Conservation (phyloP, 495 filamentous ascomycete species). For the Staphylotrichum longicolle region DNA sequence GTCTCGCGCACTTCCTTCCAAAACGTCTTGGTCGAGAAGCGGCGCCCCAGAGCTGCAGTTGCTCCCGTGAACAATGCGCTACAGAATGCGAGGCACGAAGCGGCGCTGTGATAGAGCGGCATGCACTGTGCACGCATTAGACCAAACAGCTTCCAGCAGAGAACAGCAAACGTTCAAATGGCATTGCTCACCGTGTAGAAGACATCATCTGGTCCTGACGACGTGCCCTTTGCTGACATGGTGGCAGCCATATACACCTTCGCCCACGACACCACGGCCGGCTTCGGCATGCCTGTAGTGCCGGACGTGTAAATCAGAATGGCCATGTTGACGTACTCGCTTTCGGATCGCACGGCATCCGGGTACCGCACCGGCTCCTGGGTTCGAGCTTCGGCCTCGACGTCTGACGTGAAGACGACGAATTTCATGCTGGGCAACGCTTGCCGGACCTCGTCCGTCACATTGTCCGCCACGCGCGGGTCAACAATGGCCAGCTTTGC, state of each 20-base stretch:
- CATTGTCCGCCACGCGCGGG: conserved; percentile 57
- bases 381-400: conserved; percentile 56
- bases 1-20: conserved; percentile 72
- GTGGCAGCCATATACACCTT: conserved; percentile 57
- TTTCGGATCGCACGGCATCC: conserved; percentile 56
- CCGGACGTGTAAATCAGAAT: conserved; percentile 82
- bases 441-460: conserved; percentile 44
- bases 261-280: conserved; percentile 76
- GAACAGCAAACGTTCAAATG: background rate
- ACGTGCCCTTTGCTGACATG: conserved; percentile 57
- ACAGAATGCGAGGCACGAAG: conserved; percentile 64
- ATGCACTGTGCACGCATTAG: conserved; percentile 57
- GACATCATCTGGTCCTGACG: conserved; percentile 56
- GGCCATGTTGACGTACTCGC: conserved; percentile 59
- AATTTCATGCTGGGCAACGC: conserved; percentile 52
- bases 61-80: conserved; percentile 55
- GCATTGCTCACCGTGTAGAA: conserved; percentile 68
- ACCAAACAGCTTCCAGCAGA: too few species aligned
- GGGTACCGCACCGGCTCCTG: conserved; percentile 56
- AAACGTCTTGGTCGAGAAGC: conserved; percentile 79
- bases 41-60: conserved; percentile 70
- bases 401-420: conserved; percentile 55
- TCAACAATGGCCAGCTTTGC: conserved; percentile 80
- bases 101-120: conserved; percentile 92
- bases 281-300: conserved; percentile 89